A percentile compares a stretch with the other conserved stretches of the same genome.
phyloP scores from a whole-genome alignment of 202 grass and related monocot genomes.

The Digitaria exilis region DNA sequence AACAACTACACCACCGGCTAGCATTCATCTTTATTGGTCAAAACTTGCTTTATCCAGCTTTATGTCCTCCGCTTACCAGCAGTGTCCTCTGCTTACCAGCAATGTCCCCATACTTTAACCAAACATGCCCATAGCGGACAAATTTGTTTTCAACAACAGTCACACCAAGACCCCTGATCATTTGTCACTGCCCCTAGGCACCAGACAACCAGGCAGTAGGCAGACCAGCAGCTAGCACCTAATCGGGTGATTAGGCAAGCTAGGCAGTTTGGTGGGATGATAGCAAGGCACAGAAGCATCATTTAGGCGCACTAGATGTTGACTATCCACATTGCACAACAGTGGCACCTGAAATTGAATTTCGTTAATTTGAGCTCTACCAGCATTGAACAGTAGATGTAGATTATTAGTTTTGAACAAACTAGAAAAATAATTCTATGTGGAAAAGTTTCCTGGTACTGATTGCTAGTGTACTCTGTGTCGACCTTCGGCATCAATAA shows the following conservation, averaged over 20 bases:
- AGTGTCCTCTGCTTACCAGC: slow-evolving; percentile 40
- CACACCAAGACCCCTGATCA: neutral
- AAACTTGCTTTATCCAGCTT: slow-evolving; percentile 35
- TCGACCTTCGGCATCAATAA: neutral
- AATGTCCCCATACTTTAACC: slow-evolving; percentile 20
- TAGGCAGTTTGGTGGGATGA: neutral
- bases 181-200: neutral
- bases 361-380: slow-evolving; percentile 15
- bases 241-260: neutral
- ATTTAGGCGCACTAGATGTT: neutral
- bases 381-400: neutral
- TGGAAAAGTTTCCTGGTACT: neutral
- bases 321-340: neutral
- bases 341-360: neutral
- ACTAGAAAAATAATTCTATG: neutral
- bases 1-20: slow-evolving; percentile 24
- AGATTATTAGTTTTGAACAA: slow-evolving; percentile 31
- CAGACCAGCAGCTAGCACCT: neutral
- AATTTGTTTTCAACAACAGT: slow-evolving; percentile 12
- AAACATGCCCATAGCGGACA: slow-evolving; percentile 3
- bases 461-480: slow-evolving; percentile 8
- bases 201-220: neutral
- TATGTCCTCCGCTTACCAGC: slow-evolving; percentile 42
- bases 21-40: slow-evolving; percentile 31
- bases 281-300: neutral